Evolutionary conservation across 768 basidiomycete genomes (phyloP), one percentile per base, ranked within the genome.

Genomic region (Psilocybe subaeruginosa): DNA sequence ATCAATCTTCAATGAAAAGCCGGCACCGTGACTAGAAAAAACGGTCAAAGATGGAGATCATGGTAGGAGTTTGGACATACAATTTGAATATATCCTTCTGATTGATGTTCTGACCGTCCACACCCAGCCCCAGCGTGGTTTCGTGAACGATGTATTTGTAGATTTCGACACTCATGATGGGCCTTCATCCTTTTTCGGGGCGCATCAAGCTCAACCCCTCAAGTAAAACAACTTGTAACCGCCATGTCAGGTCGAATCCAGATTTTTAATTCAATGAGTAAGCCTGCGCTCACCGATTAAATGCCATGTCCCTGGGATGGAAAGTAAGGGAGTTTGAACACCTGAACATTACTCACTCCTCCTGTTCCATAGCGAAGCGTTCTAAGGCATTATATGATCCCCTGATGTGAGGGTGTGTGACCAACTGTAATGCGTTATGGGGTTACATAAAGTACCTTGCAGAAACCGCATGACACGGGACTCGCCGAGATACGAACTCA

Each of bases 91-190:
- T 72, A 0, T 81, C 76, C 62, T 85, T 88, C 51, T 85, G 73
- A 66, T 91, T 91, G 0, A 87, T 82, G 58, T 87, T 89, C 67
- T 90, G 88, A 0, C 90, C 90, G 58, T 92, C 89, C 17, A 76
- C 76, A 0, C 90, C 23, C 23, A 23, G 23, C 23, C 23, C 90
- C 2, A 92, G 82, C 19, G 77, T 72, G 8, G 83, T 76, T 66
- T 91, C 90, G 59, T 85, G 79, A 4, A 53, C 60, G n/a, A 81
- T 74, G 29, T 83, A 79, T 4, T 82, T 78, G 58, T 84, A 85
- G 9, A 88, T 74, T 17, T 82, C 80, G 3, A 91, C 69, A 0
- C 82, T 78, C 53, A 92, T 75, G 39, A 91, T 85, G 1, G 90
- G 88, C 19, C 88, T 71, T 89, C 89, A 91, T 31, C 83, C 79